Conservation (phyloP, 306 rosid species). For the Trichosanthes cucumerina region DNA sequence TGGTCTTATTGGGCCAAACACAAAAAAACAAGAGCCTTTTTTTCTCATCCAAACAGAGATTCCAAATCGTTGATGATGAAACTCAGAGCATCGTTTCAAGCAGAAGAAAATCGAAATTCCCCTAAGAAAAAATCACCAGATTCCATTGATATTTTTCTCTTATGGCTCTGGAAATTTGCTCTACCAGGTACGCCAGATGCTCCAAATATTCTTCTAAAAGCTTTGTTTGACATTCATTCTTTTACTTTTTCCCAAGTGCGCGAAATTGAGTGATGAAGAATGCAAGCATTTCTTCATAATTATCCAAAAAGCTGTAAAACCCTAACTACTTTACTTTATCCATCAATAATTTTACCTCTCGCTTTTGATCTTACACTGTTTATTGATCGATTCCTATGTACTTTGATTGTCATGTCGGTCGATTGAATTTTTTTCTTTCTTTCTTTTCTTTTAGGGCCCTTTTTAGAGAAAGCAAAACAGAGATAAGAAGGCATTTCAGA, state of each 20-base stretch:
- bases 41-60: background rate
- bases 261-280: slow-evolving; percentile 3
- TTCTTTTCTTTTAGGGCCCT: background rate
- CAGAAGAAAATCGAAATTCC: background rate
- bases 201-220: background rate
- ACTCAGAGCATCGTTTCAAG: background rate
- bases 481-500: slow-evolving; percentile 7
- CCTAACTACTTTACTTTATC: background rate
- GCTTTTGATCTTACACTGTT: background rate
- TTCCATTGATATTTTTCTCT: background rate
- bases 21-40: background rate
- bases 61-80: background rate
- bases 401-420: background rate
- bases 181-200: slow-evolving; percentile 6
- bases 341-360: background rate
- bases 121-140: background rate
- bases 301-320: background rate
- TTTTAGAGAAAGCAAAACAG: background rate
- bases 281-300: background rate
- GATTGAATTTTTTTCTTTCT: background rate
- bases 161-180: background rate
- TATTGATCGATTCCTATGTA: background rate
- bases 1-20: background rate
- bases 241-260: background rate
- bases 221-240: slow-evolving; percentile 8